A percentile compares a stretch with the other conserved stretches of the same genome.
Conservation (phyloP, 2,329 filamentous ascomycete genomes). For the Coniochaeta sp. region DNA sequence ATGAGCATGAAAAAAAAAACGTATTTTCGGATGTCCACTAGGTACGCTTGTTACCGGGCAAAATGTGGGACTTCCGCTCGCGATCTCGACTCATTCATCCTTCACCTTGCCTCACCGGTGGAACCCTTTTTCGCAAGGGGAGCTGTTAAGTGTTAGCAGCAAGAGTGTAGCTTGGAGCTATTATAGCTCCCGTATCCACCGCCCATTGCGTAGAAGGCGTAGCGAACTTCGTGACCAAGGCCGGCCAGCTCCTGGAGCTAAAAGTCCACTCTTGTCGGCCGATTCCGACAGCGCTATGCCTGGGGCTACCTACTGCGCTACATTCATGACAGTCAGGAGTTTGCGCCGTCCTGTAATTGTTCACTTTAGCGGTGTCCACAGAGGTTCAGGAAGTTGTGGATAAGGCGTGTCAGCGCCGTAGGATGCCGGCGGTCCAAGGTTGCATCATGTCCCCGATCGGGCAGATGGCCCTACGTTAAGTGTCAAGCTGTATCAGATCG, state of each 20-base stretch:
- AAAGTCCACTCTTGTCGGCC: not conserved
- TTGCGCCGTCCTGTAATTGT: not conserved
- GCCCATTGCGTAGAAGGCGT: not conserved
- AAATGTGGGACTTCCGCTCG: not conserved
- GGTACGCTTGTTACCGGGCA: too few species aligned
- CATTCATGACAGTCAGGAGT: not conserved
- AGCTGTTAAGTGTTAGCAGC: not conserved
- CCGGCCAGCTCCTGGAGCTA: not conserved
- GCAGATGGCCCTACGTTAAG: not conserved
- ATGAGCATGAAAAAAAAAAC: not conserved
- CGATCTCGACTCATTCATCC: not conserved
- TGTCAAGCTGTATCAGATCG: not conserved
- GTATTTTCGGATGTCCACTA: not conserved
- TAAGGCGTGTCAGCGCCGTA: not conserved
- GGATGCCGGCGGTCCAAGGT: not conserved
- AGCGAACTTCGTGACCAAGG: not conserved
- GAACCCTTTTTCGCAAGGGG: not conserved
- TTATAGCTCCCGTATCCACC: not conserved
- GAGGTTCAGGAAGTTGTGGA: not conserved
- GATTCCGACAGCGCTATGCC: not conserved
- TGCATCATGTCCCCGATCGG: not conserved
- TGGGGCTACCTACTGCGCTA: not conserved
- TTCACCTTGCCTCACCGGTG: not conserved
- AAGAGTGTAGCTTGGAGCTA: not conserved
- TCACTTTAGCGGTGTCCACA: not conserved